Conservation (phyloP, 164 flowering plant genomes). For the Dillenia suffruticosa region DNA sequence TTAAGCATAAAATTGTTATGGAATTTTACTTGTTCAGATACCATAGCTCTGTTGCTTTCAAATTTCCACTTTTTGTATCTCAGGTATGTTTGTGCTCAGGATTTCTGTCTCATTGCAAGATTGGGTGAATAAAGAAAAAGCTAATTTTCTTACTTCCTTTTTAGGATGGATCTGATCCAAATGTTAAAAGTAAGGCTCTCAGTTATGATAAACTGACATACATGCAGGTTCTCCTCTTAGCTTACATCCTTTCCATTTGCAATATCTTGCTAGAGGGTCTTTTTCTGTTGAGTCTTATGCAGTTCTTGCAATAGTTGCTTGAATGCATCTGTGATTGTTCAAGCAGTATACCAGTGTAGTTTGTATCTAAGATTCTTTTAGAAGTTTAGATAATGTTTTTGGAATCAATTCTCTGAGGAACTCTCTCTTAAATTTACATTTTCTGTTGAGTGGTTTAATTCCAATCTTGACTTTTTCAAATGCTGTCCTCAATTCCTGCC, state of each 20-base stretch:
- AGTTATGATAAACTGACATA: conserved; percentile 78
- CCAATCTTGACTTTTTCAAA: background rate
- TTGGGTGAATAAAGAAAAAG: background rate
- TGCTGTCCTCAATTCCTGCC: conserved; percentile 23
- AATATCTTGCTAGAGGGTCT: background rate
- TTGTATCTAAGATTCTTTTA: too few relatives aligned
- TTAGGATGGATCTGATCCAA: conserved; percentile 85
- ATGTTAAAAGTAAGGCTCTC: conserved; percentile 70
- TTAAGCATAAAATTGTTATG: too few relatives aligned
- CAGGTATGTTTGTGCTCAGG: conserved; percentile 48
- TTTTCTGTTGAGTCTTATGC: background rate
- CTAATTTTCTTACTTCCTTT: conserved; percentile 1
- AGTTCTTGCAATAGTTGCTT: background rate
- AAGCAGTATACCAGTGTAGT: too few relatives aligned
- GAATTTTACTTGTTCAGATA: conserved; percentile 38
- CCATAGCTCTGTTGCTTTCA: conserved; percentile 73
- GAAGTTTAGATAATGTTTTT: background rate
- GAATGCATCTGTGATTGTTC: too few relatives aligned
- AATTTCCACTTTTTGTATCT: conserved; percentile 89
- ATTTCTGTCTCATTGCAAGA: background rate
- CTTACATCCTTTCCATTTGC: background rate
- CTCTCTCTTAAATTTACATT: background rate
- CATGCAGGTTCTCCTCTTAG: conserved; percentile 66
- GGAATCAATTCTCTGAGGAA: background rate
- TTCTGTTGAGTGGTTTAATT: background rate